A percentile compares a stretch with the other conserved stretches of the same genome.
phyloP scores from a whole-genome alignment of 345 rosid species.

The Fremontodendron californicum region DNA sequence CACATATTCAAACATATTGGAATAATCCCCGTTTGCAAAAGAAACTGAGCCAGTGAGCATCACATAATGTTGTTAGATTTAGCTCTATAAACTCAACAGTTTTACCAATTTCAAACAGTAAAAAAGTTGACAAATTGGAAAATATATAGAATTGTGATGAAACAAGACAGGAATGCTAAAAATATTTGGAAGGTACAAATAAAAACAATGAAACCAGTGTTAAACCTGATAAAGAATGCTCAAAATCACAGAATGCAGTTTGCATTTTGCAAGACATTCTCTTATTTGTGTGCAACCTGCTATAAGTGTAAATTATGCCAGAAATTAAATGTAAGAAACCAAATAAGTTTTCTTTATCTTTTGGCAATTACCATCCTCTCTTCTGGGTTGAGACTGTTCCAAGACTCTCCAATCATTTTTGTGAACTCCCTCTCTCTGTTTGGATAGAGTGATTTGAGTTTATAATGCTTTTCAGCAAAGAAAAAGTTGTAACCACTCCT shows the following conservation, averaged over 20 bases:
- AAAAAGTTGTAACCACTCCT: constrained; percentile 96
- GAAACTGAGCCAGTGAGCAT: no score
- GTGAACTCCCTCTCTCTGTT: constrained; percentile 89
- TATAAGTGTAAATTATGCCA: not conserved
- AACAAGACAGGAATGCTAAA: not conserved
- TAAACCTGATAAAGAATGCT: not conserved
- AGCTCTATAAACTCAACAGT: no score
- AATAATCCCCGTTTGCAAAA: no score
- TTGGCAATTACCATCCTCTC: constrained; percentile 60
- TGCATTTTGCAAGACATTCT: not conserved
- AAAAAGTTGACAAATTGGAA: not conserved
- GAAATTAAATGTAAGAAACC: not conserved
- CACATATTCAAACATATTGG: no score
- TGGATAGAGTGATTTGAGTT: constrained; percentile 75
- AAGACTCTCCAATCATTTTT: constrained; percentile 83
- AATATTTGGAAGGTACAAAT: not conserved
- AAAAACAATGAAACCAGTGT: not conserved
- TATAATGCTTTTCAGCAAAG: constrained; percentile 84
- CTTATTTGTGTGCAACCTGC: no score
- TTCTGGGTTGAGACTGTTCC: constrained; percentile 71
- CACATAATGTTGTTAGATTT: no score
- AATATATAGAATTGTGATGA: not conserved
- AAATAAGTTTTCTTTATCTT: not conserved
- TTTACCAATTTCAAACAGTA: no score
- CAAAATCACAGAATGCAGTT: not conserved